Conservation (phyloP, 2,329 filamentous ascomycete genomes). For the Tolypocladium guangdongense region DNA sequence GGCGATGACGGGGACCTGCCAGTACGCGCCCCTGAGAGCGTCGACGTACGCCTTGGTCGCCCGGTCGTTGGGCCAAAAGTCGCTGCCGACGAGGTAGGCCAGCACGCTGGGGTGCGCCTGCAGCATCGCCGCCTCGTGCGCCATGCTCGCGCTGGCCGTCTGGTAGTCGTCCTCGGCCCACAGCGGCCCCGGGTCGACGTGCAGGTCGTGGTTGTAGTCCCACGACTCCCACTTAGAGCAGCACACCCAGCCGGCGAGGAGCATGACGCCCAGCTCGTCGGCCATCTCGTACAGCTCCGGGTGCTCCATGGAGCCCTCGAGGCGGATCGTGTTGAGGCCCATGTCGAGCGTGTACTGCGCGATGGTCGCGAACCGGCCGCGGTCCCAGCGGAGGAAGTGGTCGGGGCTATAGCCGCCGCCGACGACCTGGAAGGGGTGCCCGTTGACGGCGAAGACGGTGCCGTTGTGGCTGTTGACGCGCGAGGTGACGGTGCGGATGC, state of each 20-base stretch:
- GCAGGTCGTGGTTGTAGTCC: conserved; percentile 45
- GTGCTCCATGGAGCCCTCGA: conserved; percentile 56
- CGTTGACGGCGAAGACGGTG: conserved; percentile 44
- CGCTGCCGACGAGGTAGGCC: conserved; percentile 48
- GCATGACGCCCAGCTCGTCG: conserved; percentile 48
- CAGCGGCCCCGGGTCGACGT: conserved; percentile 19
- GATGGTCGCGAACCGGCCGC: conserved; percentile 33
- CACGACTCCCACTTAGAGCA: conserved; percentile 60
- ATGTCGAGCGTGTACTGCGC: conserved; percentile 46
- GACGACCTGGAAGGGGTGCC: conserved; percentile 45
- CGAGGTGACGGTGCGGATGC: conserved; percentile 31
- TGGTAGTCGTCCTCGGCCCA: conserved; percentile 45
- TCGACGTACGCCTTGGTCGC: conserved; percentile 43
- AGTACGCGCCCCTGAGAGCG: conserved; percentile 38
- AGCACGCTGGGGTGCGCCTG: conserved; percentile 49
- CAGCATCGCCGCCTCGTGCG: conserved; percentile 48
- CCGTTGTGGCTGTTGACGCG: conserved; percentile 41
- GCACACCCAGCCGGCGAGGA: conserved; percentile 54
- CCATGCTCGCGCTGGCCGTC: conserved; percentile 42
- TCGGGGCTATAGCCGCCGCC: conserved; percentile 51
- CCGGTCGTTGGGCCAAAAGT: conserved; percentile 50
- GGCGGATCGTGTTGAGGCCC: conserved; percentile 50
- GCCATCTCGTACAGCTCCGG: conserved; percentile 48
- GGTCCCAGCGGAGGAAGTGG: conserved; percentile 49
- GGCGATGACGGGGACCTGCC: conserved; percentile 45